Base-by-base conservation (phyloP, 1,284 basidiomycete genomes). In the Ganoderma meredithae region DNA sequence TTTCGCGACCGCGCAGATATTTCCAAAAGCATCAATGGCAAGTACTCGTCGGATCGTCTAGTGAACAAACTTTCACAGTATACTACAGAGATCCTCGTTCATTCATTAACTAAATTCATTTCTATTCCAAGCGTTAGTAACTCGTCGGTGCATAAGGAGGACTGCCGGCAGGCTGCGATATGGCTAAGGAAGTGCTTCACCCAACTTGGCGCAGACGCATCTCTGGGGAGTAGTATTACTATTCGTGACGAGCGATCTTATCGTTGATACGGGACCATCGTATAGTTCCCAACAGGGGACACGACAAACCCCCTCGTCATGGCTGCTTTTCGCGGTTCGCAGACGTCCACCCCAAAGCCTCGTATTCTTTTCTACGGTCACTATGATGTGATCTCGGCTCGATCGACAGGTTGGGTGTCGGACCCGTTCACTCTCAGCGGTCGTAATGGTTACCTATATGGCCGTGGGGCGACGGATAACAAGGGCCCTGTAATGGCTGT, bases 401-500 rank as follows among this genome's bases (percentile, higher is more conserved):
- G 89, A 1, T 79, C 83, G 3, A 83, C 87, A 13, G 89, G 90
- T 17, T 99, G 96, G 97, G 82, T 85, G n/a, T 90, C 91, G 7
- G 89, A 94, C 70, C 97, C 97, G 0, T 99, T 96, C 82, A 85
- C 83, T 7, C 82, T 99, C 67, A 88, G 88, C 0, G 96, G 96
- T 1, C 86, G 90, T 12, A 95, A 98, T 76, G 97, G 97, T 0
- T 97, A 96, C 77, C 84, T 99, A 0, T 98, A 98, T 77, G 97
- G 96, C 2, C 90, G 97, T 33, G 97, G 97, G 1, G 92, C 95
- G 3, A 93, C 93, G 3, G 95, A 96, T 74, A 90, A 97, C 82
- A 97, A 99, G 78, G 97, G 97, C 0, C 97, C 98, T 0, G 93
- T 98, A 59, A 86, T 99, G 68, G 96, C 97, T 1, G 87, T 93